These are phyloP conservation scores for Colletotrichum sp. DNA, from an alignment of 2,329 filamentous ascomycete genomes.

Conservation along the genomic window DNA sequence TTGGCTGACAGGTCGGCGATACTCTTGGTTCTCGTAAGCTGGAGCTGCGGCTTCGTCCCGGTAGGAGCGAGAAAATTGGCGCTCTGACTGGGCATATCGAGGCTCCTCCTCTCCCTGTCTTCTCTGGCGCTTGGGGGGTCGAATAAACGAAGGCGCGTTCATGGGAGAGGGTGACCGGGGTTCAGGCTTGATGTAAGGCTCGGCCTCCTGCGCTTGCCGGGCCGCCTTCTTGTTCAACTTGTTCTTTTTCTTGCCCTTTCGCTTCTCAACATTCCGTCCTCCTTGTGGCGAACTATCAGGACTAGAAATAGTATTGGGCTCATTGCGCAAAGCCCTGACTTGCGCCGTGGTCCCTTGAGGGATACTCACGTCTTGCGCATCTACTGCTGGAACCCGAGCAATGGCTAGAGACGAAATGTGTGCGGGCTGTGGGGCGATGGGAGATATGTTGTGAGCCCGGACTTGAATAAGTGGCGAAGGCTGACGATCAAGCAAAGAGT, in stretches of 20 bases:
- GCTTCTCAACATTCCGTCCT: constrained; percentile 53
- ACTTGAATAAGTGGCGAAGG: constrained; percentile 65
- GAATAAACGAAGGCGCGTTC: constrained; percentile 54
- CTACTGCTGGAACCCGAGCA: constrained; percentile 39
- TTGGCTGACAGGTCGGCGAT: constrained; percentile 27
- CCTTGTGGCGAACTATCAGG: constrained; percentile 66
- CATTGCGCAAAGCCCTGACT: constrained; percentile 61
- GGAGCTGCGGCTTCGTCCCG: constrained; percentile 33
- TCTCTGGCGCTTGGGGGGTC: constrained; percentile 63
- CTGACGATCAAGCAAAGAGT: constrained; percentile 30
- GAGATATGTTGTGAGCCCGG: constrained; percentile 75
- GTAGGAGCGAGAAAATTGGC: constrained; percentile 30
- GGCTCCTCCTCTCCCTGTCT: constrained; percentile 45
- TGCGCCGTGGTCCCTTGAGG: constrained; percentile 55
- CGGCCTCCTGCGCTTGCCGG: constrained; percentile 50
- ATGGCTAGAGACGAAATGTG: constrained; percentile 67
- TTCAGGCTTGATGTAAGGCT: constrained; percentile 65
- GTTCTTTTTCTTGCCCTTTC: constrained; percentile 54
- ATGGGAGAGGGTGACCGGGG: constrained; percentile 69
- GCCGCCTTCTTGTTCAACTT: constrained; percentile 58
- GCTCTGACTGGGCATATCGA: constrained; percentile 45
- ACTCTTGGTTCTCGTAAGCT: constrained; percentile 31
- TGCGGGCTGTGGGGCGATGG: constrained; percentile 76
- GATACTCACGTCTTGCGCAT: constrained; percentile 32
- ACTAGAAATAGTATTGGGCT: constrained; percentile 54